Conservation (phyloP, 1,284 basidiomycete species). For the Bjerkandera adusta region DNA sequence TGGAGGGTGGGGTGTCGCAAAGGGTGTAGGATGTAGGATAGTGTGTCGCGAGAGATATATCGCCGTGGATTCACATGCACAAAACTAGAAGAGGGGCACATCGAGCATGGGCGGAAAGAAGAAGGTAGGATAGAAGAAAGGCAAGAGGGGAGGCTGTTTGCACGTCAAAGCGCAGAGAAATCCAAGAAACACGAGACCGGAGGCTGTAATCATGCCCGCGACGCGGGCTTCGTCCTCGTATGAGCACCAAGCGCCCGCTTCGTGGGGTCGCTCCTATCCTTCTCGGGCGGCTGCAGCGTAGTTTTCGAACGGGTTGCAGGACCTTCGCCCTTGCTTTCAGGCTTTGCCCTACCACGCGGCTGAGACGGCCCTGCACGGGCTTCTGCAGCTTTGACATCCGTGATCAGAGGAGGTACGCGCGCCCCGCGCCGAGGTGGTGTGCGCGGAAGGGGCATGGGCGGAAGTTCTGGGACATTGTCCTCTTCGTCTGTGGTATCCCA, state of each 20-base stretch:
- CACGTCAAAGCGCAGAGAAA: no score
- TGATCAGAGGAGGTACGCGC: neutral
- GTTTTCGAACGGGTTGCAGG: constrained; percentile 9
- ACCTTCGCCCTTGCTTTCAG: constrained; percentile 17
- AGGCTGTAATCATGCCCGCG: no score
- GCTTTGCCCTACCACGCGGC: constrained; percentile 18
- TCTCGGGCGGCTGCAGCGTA: constrained; percentile 19
- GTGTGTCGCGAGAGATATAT: no score
- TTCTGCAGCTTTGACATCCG: neutral
- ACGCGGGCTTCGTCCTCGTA: neutral
- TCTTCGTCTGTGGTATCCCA: constrained; percentile 25
- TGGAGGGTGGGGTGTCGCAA: constrained; percentile 6
- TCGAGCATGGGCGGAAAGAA: no score
- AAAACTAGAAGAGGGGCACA: no score
- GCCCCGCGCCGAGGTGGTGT: constrained; percentile 4
- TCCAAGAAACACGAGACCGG: no score
- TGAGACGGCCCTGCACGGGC: constrained; percentile 12
- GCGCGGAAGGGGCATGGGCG: neutral
- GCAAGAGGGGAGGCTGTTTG: no score
- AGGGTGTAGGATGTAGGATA: neutral
- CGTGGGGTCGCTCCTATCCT: constrained; percentile 25
- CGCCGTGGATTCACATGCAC: no score
- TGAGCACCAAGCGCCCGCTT: constrained; percentile 25
- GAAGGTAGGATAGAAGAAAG: no score
- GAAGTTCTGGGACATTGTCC: neutral